Percentiles rank a stretch among this genome's conserved stretches.
Evolutionary conservation across 306 rosid species (phyloP).

Genomic region (Malus domestica): DNA sequence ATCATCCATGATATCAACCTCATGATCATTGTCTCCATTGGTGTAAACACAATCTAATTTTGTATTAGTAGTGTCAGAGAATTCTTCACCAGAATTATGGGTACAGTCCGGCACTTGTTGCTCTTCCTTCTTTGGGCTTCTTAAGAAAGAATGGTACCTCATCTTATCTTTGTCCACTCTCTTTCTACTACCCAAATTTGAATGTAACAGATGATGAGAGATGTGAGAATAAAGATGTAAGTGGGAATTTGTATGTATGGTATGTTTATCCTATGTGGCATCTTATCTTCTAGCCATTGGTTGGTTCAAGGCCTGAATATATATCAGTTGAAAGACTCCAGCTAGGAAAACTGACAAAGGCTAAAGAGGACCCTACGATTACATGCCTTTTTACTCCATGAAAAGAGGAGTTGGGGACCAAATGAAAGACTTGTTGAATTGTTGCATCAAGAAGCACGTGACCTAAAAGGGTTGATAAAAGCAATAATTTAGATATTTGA

Average conservation of each 20-base stretch:
- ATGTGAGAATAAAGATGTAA: background rate
- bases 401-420: slow-evolving; percentile 9
- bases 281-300: slow-evolving; percentile 37
- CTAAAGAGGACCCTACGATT: background rate
- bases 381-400: background rate
- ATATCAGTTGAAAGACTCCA: slow-evolving; percentile 1
- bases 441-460: slow-evolving; percentile 5
- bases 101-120: slow-evolving; percentile 42
- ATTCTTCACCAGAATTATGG: slow-evolving; percentile 5
- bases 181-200: background rate
- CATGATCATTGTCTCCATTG: slow-evolving; percentile 11
- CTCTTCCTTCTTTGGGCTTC: slow-evolving; percentile 66
- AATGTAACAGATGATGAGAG: background rate
- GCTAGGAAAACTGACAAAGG: background rate
- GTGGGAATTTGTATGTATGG: slow-evolving; percentile 8
- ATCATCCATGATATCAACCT: slow-evolving; percentile 37
- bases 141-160: slow-evolving; percentile 33
- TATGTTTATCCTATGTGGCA: slow-evolving; percentile 14
- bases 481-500: background rate
- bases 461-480: background rate
- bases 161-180: background rate
- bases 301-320: background rate
- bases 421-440: background rate
- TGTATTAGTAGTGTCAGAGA: slow-evolving; percentile 6
- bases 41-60: slow-evolving; percentile 5